A percentile compares a stretch with the other conserved stretches of the same genome.
Conservation (phyloP, 2,329 filamentous ascomycete species). For the Aspergillus japonicus region DNA sequence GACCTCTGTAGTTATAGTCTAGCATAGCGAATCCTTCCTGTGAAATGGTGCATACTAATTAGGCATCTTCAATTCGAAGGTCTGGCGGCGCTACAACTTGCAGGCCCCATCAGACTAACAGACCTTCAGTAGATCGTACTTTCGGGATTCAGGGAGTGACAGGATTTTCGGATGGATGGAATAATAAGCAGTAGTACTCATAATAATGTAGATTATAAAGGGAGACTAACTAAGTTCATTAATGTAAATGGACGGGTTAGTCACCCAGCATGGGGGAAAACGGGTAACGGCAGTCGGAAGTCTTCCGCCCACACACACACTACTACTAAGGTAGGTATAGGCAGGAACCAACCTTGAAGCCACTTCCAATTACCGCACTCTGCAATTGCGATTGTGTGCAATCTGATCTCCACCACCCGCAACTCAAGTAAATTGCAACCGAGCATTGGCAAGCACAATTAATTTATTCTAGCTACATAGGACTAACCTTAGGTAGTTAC, state of each 20-base stretch:
- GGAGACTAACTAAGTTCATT: background rate
- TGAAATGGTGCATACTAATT: background rate
- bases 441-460: background rate
- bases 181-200: background rate
- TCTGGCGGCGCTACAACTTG: background rate
- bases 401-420: background rate
- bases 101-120: background rate
- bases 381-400: background rate
- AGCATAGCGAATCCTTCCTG: background rate
- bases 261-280: background rate
- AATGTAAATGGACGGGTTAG: background rate
- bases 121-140: background rate
- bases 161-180: background rate
- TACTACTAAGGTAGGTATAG: background rate
- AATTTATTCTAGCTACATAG: background rate
- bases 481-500: background rate
- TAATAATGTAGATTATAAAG: background rate
- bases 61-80: background rate
- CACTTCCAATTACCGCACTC: background rate
- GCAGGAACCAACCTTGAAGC: background rate
- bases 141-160: background rate
- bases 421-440: background rate
- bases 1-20: background rate
- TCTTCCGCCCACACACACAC: background rate
- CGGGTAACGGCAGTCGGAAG: slow-evolving; percentile 7